Conservation (phyloP, 208 protist genomes). For the Leishmania aethiopica region DNA sequence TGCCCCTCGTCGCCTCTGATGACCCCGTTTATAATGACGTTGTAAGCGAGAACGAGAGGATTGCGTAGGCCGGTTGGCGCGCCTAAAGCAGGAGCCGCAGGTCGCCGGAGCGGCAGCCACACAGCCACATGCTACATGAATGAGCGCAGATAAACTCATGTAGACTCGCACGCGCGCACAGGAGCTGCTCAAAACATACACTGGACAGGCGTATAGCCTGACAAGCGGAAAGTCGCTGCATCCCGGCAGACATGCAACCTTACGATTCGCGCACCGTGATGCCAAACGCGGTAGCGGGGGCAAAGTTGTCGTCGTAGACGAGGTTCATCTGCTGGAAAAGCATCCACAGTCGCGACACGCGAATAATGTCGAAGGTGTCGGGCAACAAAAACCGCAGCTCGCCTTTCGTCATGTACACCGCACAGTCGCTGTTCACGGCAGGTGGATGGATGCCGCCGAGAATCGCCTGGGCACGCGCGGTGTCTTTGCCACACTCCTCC, state of each 20-base stretch:
- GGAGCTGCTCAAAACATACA: not conserved
- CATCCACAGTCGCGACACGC: conserved; percentile 87
- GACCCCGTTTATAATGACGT: not conserved
- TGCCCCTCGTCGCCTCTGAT: not conserved
- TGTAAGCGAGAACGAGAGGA: not conserved
- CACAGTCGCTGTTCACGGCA: conserved; percentile 76
- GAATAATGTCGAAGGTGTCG: conserved; percentile 84
- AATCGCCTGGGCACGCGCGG: conserved; percentile 56
- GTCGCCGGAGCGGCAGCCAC: not conserved
- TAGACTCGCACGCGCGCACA: not conserved
- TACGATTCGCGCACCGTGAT: conserved; percentile 45
- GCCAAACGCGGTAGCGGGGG: conserved; percentile 82
- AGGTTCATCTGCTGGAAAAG: conserved; percentile 90
- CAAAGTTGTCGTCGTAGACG: conserved; percentile 85
- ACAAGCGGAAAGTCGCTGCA: not conserved
- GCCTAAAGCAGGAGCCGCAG: not conserved
- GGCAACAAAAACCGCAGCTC: conserved; percentile 84
- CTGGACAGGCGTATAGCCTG: not conserved
- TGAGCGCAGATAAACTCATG: not conserved
- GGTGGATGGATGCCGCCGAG: conserved; percentile 85
- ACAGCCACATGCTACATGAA: not conserved
- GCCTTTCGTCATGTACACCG: conserved; percentile 91
- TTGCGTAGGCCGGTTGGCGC: not conserved
- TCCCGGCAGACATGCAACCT: not conserved
- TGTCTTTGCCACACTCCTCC: conserved; percentile 73